Base-by-base conservation (phyloP, 345 rosid genomes). In the Toxicodendron radicans region DNA sequence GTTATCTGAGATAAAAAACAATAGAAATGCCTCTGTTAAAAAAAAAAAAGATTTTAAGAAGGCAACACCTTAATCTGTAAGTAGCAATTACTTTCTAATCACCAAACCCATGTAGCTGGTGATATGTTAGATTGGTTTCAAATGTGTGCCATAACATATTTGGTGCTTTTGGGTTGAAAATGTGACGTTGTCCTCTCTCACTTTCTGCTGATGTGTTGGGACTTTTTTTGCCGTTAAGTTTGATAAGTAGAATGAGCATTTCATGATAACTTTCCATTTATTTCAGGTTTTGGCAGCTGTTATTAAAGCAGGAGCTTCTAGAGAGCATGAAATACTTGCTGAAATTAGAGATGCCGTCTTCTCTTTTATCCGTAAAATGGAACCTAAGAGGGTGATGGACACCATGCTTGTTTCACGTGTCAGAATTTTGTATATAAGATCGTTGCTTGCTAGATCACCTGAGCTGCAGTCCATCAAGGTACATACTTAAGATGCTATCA, bases 381-480 rank as follows among this genome's bases (percentile, higher is more conserved):
- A 95, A 80, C 90, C 97, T 58, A 93, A 76, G 76, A 85, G 92
- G 80, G 99, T 93, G 67, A 93, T 95, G 98, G 99, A 95, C 72
- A 92, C 98, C 24, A 93, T 95, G 99, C 99, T 95, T 82, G 97
- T 95, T 84, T 95, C 99, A 58, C 97, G 99, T 67, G 99, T 95
- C 76, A 88, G 99, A 79, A 93, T 95, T 82, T 78, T 95, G 78
- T 95, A 93, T 74, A 95, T 90, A 87, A 86, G 99, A 74, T 95
- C 99, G 74, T 84, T 95, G 84, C 92, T 95, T 79, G 91, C 98
- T 41, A 87, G 97, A 75, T 95, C 97, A 23, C 92, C 99, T 11
- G 99, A 93, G 85, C 88, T 96, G 82, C 99, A 93, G 87, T 88
- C 99, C 72, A 93, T 93, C 83, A 92, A 86, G 94, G 99, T 96